A percentile compares a stretch with the other conserved stretches of the same genome.
phyloP scores from a whole-genome alignment of 2,329 filamentous ascomycete genomes.

The Penicillium sp. region DNA sequence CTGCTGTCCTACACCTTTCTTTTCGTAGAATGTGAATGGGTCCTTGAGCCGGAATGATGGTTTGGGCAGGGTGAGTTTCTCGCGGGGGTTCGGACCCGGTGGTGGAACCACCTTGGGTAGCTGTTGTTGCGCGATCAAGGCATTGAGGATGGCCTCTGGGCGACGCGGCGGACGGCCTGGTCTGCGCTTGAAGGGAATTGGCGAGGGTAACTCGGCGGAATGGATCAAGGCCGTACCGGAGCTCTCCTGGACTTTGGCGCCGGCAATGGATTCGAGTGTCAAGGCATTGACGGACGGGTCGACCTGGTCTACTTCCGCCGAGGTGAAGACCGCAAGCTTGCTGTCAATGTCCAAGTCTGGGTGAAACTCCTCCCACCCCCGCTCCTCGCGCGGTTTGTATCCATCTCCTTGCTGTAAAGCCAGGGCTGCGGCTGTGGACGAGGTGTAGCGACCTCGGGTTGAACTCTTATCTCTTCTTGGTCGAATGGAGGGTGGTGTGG shows the following conservation, averaged over 20 bases:
- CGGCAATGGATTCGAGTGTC: conserved; percentile 25
- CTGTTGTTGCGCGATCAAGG: conserved; percentile 55
- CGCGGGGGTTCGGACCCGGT: conserved; percentile 46
- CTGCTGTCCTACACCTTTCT: conserved; percentile 75
- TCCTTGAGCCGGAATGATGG: conserved; percentile 44
- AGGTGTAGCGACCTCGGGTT: conserved; percentile 66
- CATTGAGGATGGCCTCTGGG: conserved; percentile 54
- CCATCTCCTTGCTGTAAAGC: conserved; percentile 88
- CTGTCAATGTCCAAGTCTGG: conserved; percentile 86
- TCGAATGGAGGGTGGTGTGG: conserved; percentile 36
- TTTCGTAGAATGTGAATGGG: conserved; percentile 55
- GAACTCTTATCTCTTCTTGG: conserved; percentile 39
- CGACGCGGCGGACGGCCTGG: conserved; percentile 62
- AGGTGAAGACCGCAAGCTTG: conserved; percentile 68
- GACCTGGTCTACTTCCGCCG: conserved; percentile 78
- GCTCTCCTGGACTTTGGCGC: conserved; percentile 18
- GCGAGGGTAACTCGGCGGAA: conserved; percentile 29
- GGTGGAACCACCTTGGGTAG: conserved; percentile 47
- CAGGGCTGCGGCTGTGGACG: conserved; percentile 76
- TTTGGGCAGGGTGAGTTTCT: conserved; percentile 45
- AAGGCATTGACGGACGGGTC: conserved; percentile 45
- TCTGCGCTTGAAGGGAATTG: conserved; percentile 50
- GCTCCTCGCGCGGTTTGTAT: conserved; percentile 94
- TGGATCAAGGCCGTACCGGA: conserved; percentile 42
- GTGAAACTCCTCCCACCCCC: conserved; percentile 97